Conservation (phyloP, 257 asterid genomes). For the Solanum tarapatanum region DNA sequence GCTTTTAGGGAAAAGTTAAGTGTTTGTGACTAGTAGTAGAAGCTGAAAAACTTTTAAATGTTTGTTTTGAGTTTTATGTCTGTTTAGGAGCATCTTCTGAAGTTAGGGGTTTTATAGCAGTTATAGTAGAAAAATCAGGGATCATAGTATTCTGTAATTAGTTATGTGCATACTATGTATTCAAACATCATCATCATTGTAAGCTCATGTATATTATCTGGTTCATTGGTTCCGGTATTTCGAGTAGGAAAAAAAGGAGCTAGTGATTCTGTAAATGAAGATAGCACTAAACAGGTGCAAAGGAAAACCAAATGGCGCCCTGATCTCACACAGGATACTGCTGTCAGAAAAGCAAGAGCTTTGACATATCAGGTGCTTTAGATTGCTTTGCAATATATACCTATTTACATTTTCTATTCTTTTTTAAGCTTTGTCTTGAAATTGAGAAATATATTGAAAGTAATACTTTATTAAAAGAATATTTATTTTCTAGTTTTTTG, state of each 20-base stretch:
- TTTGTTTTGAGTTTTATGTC: not conserved
- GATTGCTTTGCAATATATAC: not conserved
- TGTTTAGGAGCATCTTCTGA: not conserved
- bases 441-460: not conserved
- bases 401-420: not conserved
- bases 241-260: constrained; percentile 56
- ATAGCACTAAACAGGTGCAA: constrained; percentile 31
- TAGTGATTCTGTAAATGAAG: constrained; percentile 37
- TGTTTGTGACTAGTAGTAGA: not conserved
- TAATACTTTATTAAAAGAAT: not conserved
- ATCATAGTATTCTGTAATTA: too few species aligned
- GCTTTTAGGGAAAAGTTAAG: not conserved
- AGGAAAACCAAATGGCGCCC: constrained; percentile 95
- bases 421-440: not conserved
- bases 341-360: constrained; percentile 72
- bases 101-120: not conserved
- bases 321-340: constrained; percentile 53
- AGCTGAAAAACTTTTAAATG: not conserved
- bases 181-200: too few species aligned
- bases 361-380: constrained; percentile 66
- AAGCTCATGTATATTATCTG: constrained; percentile 17
- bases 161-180: too few species aligned
- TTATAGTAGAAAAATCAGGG: not conserved
- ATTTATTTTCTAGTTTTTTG: not conserved
- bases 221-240: constrained; percentile 63